phyloP scores from a whole-genome alignment of 768 basidiomycete genomes.

The Neoboletus brunneissimus region DNA sequence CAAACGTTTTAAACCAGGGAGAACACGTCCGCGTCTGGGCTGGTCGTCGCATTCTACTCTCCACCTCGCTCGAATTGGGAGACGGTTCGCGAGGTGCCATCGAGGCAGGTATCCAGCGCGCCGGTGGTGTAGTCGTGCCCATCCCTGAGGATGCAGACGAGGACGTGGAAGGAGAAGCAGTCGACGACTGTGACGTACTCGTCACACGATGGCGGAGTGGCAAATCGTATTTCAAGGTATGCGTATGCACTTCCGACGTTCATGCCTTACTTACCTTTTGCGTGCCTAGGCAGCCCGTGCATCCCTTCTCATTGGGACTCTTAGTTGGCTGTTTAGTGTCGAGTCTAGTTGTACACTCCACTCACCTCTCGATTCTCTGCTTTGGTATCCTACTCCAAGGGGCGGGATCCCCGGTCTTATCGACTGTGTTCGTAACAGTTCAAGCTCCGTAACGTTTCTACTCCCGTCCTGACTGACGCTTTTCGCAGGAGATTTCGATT shows the following conservation, averaged over 20 bases:
- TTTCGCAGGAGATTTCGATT: constrained; percentile 66
- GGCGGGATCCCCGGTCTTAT: constrained; percentile 57
- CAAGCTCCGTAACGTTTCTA: neutral
- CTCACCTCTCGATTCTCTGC: constrained; percentile 67
- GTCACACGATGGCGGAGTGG: constrained; percentile 70
- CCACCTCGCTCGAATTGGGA: constrained; percentile 53
- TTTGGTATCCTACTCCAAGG: constrained; percentile 82
- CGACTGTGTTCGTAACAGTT: constrained; percentile 49
- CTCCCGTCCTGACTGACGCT: neutral
- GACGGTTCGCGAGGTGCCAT: constrained; percentile 51
- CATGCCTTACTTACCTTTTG: neutral
- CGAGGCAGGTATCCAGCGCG: constrained; percentile 54
- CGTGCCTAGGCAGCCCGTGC: constrained; percentile 50
- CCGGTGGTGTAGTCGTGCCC: constrained; percentile 55
- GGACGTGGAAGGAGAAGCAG: constrained; percentile 31
- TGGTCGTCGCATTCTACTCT: constrained; percentile 58
- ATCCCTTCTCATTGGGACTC: constrained; percentile 56
- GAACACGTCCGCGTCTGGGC: constrained; percentile 54
- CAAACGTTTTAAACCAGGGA: constrained; percentile 13
- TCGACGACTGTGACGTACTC: constrained; percentile 65
- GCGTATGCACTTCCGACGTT: constrained; percentile 38
- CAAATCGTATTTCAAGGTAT: constrained; percentile 66
- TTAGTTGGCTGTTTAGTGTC: constrained; percentile 83
- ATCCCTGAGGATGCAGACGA: constrained; percentile 45
- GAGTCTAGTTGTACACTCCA: constrained; percentile 58